phyloP scores from a whole-genome alignment of 208 protist species.

The Acanthamoeba triangularis region DNA sequence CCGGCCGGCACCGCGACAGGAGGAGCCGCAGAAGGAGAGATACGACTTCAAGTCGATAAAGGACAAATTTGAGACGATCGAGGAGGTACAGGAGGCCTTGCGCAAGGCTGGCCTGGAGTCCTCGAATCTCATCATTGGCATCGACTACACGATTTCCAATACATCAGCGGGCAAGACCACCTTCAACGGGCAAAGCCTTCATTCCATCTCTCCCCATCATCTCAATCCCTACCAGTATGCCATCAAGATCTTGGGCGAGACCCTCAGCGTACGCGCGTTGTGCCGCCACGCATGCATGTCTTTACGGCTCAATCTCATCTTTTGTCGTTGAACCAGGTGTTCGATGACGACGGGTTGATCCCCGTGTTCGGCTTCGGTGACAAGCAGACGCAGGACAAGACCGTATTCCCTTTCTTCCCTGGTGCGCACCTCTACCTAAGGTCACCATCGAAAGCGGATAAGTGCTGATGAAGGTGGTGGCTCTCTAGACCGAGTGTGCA shows the following conservation, averaged over 20 bases:
- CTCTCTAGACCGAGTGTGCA: not conserved
- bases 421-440: conserved; percentile 9
- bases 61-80: conserved; percentile 78
- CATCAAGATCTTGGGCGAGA: conserved; percentile 88
- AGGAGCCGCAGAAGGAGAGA: not conserved
- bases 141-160: conserved; percentile 86
- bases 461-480: not conserved
- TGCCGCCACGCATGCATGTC: no score
- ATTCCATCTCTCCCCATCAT: conserved; percentile 67
- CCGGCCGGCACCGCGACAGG: not conserved
- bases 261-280: conserved; percentile 65
- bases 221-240: conserved; percentile 90
- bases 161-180: conserved; percentile 80
- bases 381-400: conserved; percentile 81
- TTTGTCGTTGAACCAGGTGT: conserved; percentile 62
- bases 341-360: conserved; percentile 90
- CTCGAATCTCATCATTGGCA: conserved; percentile 84
- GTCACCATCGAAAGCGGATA: not conserved
- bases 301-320: not conserved
- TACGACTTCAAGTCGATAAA: not conserved
- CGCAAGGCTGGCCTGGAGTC: conserved; percentile 73
- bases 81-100: conserved; percentile 81
- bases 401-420: conserved; percentile 88
- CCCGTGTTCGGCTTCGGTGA: conserved; percentile 84
- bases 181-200: conserved; percentile 87